These are phyloP conservation scores for Xerocomus spinulosus DNA, from an alignment of 768 basidiomycete species.

Conservation along the genomic window DNA sequence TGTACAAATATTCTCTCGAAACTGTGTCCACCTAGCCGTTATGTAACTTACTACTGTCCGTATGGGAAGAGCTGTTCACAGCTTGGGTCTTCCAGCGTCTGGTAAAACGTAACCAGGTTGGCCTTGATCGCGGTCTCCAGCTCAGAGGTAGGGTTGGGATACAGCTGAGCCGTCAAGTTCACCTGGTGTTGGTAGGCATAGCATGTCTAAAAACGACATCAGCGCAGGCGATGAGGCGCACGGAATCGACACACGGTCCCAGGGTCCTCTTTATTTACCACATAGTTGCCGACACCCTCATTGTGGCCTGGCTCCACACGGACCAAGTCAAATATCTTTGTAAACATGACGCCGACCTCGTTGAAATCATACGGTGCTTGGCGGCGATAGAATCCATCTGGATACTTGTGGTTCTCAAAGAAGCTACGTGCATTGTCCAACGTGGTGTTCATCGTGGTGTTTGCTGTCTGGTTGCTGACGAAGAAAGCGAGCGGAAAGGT, in stretches of 20 bases:
- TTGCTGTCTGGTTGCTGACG: constrained; percentile 18
- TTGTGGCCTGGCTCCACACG: constrained; percentile 13
- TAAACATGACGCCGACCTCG: constrained; percentile 3
- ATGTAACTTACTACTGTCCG: too few relatives aligned
- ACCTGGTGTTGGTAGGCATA: constrained; percentile 18
- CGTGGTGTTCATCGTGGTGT: constrained; percentile 14
- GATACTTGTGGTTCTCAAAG: constrained; percentile 15
- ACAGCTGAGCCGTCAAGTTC: constrained; percentile 18
- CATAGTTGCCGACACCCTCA: constrained; percentile 15
- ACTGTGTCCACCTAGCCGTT: too few relatives aligned
- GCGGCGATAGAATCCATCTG: constrained; percentile 18
- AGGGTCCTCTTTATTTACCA: constrained; percentile 8
- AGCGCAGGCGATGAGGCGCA: not conserved
- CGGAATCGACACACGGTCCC: constrained; percentile 9
- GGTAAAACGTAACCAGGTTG: constrained; percentile 16
- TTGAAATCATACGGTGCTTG: constrained; percentile 8
- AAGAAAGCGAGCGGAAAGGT: constrained; percentile 26
- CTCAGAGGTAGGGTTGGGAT: constrained; percentile 19
- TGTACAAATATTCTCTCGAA: too few relatives aligned
- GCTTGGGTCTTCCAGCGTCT: constrained; percentile 4
- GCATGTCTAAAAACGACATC: constrained; percentile 10
- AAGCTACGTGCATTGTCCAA: constrained; percentile 19
- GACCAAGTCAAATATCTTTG: not conserved
- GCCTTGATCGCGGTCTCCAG: constrained; percentile 20
- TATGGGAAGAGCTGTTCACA: constrained; percentile 17